phyloP scores from a whole-genome alignment of 768 basidiomycete genomes.

The Phlebiopsis gigantea region DNA sequence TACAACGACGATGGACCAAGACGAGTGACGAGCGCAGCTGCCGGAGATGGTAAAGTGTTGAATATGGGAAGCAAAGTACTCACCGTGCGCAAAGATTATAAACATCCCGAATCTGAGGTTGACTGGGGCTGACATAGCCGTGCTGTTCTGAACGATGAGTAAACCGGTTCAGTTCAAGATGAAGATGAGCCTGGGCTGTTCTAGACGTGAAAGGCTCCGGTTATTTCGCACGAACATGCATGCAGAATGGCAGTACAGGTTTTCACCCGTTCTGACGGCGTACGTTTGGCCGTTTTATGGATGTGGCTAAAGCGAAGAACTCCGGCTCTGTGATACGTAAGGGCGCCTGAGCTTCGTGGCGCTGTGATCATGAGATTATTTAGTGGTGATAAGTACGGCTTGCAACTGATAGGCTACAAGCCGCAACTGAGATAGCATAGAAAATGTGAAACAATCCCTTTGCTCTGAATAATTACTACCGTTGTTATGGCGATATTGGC shows the following conservation, averaged over 20 bases:
- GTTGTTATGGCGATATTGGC: conserved; percentile 13
- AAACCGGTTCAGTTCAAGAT: not conserved
- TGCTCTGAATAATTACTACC: not conserved
- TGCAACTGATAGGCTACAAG: not conserved
- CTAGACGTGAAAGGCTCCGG: no score
- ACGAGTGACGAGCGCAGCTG: conserved; percentile 1
- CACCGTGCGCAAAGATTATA: not conserved
- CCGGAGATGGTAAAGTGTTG: not conserved
- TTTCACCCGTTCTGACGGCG: no score
- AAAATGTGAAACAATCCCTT: not conserved
- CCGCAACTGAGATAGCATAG: conserved; percentile 1
- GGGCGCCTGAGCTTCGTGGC: not conserved
- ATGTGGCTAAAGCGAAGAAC: no score
- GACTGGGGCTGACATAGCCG: not conserved
- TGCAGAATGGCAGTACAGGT: no score
- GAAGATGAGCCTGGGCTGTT: not conserved
- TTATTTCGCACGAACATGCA: no score
- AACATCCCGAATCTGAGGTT: not conserved
- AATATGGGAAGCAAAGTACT: not conserved
- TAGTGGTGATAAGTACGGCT: not conserved
- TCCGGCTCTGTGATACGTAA: no score
- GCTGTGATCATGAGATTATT: not conserved
- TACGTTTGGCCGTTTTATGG: no score
- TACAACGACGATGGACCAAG: not conserved
- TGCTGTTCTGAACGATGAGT: not conserved